A percentile compares a stretch with the other conserved stretches of the same genome.
Evolutionary conservation across 2,329 filamentous ascomycete genomes (phyloP).

Genomic region (Aspergillus phoenicis): DNA sequence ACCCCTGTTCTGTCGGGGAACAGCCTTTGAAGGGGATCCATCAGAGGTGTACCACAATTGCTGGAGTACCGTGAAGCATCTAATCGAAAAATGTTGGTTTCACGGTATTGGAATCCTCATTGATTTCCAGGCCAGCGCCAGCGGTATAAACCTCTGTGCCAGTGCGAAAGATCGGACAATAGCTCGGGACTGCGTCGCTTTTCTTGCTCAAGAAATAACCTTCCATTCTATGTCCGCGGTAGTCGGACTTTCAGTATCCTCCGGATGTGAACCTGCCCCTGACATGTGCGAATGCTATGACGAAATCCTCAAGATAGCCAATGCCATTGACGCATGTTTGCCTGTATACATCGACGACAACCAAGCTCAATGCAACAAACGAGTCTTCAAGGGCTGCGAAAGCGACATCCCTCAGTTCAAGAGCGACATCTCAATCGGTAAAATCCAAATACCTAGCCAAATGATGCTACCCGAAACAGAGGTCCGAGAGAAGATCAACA

Average conservation of each 20-base stretch:
- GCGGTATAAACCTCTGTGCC: conserved; percentile 61
- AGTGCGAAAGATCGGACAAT: conserved; percentile 48
- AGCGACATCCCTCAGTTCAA: conserved; percentile 58
- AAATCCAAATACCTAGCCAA: background rate
- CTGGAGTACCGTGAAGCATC: conserved; percentile 54
- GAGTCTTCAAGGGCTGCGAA: conserved; percentile 54
- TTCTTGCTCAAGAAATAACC: conserved; percentile 53
- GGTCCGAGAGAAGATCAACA: conserved; percentile 39
- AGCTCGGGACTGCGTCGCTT: conserved; percentile 52
- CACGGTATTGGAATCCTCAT: conserved; percentile 60
- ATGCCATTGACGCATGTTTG: conserved; percentile 52
- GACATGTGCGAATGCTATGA: conserved; percentile 63
- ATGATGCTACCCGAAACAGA: conserved; percentile 42
- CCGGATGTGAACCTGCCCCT: conserved; percentile 57
- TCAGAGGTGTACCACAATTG: conserved; percentile 55
- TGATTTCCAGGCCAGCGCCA: conserved; percentile 61
- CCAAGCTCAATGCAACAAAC: conserved; percentile 51
- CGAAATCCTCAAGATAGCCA: conserved; percentile 50
- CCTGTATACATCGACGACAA: conserved; percentile 62
- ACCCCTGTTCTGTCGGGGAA: conserved; percentile 52
- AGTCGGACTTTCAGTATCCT: conserved; percentile 60
- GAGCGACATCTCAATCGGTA: conserved; percentile 63
- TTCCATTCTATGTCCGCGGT: conserved; percentile 48
- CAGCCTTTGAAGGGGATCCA: conserved; percentile 53
- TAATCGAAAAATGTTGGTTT: conserved; percentile 50